A percentile compares a stretch with the other conserved stretches of the same genome.
Evolutionary conservation across 2,329 filamentous ascomycete species (phyloP).

Genomic region (Raffaelea albimanens): DNA sequence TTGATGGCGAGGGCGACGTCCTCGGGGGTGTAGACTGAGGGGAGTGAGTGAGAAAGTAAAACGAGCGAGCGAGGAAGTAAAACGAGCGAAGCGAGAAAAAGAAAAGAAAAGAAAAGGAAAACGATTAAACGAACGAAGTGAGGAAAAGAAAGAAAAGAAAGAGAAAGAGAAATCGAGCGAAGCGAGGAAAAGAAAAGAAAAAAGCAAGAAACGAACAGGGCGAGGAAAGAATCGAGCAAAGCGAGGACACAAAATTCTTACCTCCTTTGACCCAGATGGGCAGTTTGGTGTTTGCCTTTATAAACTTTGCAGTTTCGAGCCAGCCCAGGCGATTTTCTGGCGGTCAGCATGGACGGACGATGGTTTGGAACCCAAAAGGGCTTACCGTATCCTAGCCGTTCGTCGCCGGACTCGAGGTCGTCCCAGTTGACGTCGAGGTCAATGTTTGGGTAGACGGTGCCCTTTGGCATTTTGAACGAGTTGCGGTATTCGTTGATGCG

Average conservation of each 20-base stretch:
- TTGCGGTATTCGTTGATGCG: constrained; percentile 45
- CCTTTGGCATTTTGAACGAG: constrained; percentile 35
- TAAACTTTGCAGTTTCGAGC: constrained; percentile 38
- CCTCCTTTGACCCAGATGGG: constrained; percentile 37
- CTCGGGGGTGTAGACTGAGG: constrained; percentile 20
- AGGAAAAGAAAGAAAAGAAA: not conserved
- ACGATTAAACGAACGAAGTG: not conserved
- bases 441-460: constrained; percentile 20
- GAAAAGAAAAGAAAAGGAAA: not conserved
- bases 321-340: constrained; percentile 27
- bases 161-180: not conserved
- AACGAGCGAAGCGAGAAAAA: not conserved
- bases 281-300: constrained; percentile 35
- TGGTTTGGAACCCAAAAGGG: not conserved
- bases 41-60: not conserved
- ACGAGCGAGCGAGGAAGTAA: not conserved
- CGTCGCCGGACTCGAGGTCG: not conserved
- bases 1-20: constrained; percentile 30
- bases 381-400: constrained; percentile 2
- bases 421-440: not conserved
- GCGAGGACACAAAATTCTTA: constrained; percentile 9
- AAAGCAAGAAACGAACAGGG: too few species aligned
- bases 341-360: not conserved
- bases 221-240: too few species aligned
- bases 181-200: too few species aligned